Percentiles rank a stretch among this genome's conserved stretches.
These are phyloP conservation scores for Neofusicoccum laricinum DNA, from an alignment of 2,329 filamentous ascomycete species.

Conservation along the genomic window DNA sequence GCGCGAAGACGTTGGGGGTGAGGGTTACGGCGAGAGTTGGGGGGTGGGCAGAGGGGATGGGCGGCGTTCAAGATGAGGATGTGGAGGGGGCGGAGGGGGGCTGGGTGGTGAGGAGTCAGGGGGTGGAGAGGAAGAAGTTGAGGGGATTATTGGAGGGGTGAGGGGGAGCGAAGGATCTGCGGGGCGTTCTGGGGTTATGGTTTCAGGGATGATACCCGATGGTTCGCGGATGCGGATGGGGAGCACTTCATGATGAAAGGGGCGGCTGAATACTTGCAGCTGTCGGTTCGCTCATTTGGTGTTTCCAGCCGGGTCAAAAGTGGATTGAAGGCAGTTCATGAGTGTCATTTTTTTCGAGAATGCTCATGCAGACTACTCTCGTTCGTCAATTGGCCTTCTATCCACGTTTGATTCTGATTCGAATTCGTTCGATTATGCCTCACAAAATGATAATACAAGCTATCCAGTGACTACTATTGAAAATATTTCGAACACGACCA, in stretches of 20 bases:
- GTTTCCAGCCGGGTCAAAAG: no score
- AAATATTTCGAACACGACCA: no score
- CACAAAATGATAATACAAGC: no score
- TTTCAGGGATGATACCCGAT: neutral
- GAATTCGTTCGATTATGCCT: no score
- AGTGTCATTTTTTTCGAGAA: no score
- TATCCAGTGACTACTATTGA: no score
- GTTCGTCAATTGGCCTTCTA: no score
- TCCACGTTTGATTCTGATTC: no score
- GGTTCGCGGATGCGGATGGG: neutral
- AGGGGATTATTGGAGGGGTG: neutral
- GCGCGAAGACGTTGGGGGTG: conserved; percentile 58
- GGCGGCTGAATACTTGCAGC: no score
- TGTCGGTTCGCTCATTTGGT: no score
- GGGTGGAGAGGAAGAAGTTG: conserved; percentile 6
- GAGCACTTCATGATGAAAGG: neutral
- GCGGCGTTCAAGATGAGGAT: neutral
- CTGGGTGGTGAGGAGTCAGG: neutral
- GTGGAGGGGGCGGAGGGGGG: neutral
- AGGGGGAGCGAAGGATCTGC: neutral
- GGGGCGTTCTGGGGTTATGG: neutral
- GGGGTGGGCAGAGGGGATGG: conserved; percentile 19
- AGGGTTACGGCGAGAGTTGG: conserved; percentile 35
- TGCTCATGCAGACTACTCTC: no score
- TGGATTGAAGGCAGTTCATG: no score